Percentiles rank a stretch among this genome's conserved stretches.
Conservation (phyloP, 192 early-diverging fungal species). For the Podila verticillata region DNA sequence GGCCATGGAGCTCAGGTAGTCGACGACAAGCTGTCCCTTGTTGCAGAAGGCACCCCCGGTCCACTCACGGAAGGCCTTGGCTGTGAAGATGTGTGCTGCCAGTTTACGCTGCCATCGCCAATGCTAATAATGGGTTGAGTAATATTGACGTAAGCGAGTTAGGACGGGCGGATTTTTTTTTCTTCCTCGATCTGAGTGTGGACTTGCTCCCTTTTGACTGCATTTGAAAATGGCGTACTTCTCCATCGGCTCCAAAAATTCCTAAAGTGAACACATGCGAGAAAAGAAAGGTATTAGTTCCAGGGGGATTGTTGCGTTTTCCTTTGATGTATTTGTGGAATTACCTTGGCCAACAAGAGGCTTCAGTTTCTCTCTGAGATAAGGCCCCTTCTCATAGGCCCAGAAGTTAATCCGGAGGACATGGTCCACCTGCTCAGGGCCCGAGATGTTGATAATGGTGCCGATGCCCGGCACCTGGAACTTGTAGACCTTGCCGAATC, state of each 20-base stretch:
- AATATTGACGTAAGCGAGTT: not conserved
- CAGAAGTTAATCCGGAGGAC: conserved; percentile 44
- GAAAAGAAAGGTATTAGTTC: not conserved
- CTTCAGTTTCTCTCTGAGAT: conserved; percentile 11
- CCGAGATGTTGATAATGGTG: conserved; percentile 24
- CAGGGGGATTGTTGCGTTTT: too few relatives aligned
- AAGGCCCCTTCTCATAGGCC: conserved; percentile 47
- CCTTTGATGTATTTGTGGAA: not conserved
- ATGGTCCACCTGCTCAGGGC: conserved; percentile 38
- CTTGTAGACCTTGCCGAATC: conserved; percentile 28
- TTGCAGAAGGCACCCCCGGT: conserved; percentile 30
- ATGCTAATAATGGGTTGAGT: conserved; percentile 9
- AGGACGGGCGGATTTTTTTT: too few relatives aligned
- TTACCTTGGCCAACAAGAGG: conserved; percentile 46
- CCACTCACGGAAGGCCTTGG: conserved; percentile 53
- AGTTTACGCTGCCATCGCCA: conserved; percentile 56
- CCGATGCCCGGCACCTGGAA: conserved; percentile 36
- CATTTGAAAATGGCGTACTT: conserved; percentile 4
- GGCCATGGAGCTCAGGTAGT: conserved; percentile 30
- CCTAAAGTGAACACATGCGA: conserved; percentile 4
- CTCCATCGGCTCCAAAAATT: conserved; percentile 45
- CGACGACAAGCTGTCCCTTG: conserved; percentile 29
- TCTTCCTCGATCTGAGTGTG: too few relatives aligned
- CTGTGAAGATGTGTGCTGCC: conserved; percentile 53
- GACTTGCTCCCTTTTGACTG: not conserved